A percentile compares a stretch with the other conserved stretches of the same genome.
These are phyloP conservation scores for Sclerotinia nivalis DNA, from an alignment of 2,329 filamentous ascomycete species.

Conservation along the genomic window DNA sequence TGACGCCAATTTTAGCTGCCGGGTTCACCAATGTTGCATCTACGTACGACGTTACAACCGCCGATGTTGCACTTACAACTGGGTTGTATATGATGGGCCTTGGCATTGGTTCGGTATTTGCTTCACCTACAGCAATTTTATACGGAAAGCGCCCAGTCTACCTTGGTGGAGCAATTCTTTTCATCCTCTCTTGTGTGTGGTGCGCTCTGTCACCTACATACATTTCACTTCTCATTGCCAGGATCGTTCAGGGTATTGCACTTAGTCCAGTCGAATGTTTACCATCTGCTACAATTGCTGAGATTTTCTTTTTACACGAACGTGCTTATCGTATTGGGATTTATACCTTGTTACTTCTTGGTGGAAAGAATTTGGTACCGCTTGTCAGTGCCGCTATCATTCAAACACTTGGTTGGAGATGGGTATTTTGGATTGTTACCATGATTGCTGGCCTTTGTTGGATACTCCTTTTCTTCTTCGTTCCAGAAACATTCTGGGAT, in stretches of 20 bases:
- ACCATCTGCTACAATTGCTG: constrained; percentile 89
- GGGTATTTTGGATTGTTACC: constrained; percentile 88
- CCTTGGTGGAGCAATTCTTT: constrained; percentile 73
- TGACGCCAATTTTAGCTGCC: constrained; percentile 86
- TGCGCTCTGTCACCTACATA: constrained; percentile 83
- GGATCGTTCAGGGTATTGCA: constrained; percentile 84
- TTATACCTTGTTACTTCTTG: constrained; percentile 84
- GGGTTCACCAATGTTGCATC: constrained; percentile 80
- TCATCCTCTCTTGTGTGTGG: constrained; percentile 77
- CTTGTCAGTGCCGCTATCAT: constrained; percentile 86
- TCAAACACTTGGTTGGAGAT: constrained; percentile 75
- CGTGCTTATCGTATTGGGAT: constrained; percentile 90
- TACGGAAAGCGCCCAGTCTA: constrained; percentile 92
- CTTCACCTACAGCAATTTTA: constrained; percentile 87
- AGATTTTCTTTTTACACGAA: constrained; percentile 96
- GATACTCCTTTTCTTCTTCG: constrained; percentile 79
- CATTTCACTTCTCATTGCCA: constrained; percentile 73
- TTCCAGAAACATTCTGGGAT: constrained; percentile 96
- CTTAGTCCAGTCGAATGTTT: constrained; percentile 90
- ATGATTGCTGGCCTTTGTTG: constrained; percentile 74
- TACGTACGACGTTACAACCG: constrained; percentile 64
- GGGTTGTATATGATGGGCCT: constrained; percentile 94
- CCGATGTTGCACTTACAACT: constrained; percentile 80
- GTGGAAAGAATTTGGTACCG: constrained; percentile 88
- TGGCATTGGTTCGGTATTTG: constrained; percentile 79